phyloP scores from a whole-genome alignment of 345 rosid genomes.

The Conringia planisiliqua region DNA sequence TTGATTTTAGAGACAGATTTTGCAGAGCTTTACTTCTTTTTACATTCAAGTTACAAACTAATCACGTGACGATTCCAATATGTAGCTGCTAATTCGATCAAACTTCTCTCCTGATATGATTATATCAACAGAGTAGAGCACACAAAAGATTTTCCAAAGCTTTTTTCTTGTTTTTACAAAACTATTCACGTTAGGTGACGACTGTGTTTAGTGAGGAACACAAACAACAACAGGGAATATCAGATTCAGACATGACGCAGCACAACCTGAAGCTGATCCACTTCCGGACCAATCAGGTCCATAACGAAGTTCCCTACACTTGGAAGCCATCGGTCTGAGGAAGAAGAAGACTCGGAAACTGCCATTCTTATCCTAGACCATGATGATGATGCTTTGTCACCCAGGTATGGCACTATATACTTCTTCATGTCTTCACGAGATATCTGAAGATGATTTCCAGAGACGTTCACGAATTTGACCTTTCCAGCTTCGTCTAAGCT shows the following conservation, averaged over 20 bases:
- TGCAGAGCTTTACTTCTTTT: neutral
- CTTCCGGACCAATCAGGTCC: conserved; percentile 26
- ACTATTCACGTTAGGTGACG: neutral
- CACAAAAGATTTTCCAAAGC: neutral
- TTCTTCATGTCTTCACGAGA: conserved; percentile 54
- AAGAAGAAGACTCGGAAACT: conserved; percentile 21
- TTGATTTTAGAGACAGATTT: conserved; percentile 16
- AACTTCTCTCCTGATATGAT: no score
- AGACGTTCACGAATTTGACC: conserved; percentile 53
- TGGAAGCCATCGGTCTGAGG: conserved; percentile 35
- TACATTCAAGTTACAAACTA: neutral
- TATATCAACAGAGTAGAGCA: no score
- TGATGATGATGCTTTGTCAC: conserved; percentile 35
- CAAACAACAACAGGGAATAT: conserved; percentile 14
- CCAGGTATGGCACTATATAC: conserved; percentile 58
- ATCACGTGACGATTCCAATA: neutral
- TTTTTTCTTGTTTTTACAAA: neutral
- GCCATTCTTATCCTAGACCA: neutral
- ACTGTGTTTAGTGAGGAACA: conserved; percentile 4
- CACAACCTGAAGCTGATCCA: conserved; percentile 33
- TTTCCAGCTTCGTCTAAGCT: conserved; percentile 67
- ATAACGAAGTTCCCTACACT: conserved; percentile 30
- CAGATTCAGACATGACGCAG: conserved; percentile 18
- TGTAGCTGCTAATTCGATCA: no score
- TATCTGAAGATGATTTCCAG: conserved; percentile 62